Evolutionary conservation across 495 filamentous ascomycete species (phyloP), one percentile per base, ranked within the genome.

Genomic region (Cudoniella acicularis): DNA sequence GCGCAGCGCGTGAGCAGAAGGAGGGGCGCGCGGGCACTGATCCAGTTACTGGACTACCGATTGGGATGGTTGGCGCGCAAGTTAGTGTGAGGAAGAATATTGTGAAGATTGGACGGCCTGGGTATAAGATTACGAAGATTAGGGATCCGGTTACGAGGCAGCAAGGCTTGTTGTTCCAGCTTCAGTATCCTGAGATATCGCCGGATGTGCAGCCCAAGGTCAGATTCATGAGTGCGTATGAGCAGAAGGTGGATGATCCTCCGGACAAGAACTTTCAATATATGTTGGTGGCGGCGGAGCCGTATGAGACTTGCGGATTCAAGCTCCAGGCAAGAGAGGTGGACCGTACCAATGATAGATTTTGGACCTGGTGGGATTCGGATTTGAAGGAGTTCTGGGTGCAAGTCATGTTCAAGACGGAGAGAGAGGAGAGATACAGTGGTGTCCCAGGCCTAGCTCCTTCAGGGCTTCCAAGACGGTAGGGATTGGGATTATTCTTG

Each of bases 361-460:
- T 91, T 71, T 98, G 90, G 85, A 89, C 85, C 26, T 96, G 90
- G 86, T 99, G 94, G 76, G 95, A 98, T 77, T 85, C 87, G 61
- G 94, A 99, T 73, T 83, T 85, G 54, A 98, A 98, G 81, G 92
- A 98, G 77, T 98, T 96, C 68, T 98, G 91, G 89, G 79, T 97
- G n/a, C 94, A 98, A 79, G 81, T 99, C 52, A 90, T 97, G 81
- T 99, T 98, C 77, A 92, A 97, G 83, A 98, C 95, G 41, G 94
- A 99, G 79, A 82, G 94, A 52, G 94, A 98, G 78, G 94, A 98
- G 81, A 77, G 94, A 61, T 98, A 95, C 70, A 89, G 86, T 67
- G 91, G 90, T 68, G 95, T 96, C 52, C 94, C 94, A 10, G 94
- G 94, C 22, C 75, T 98, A 72, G 92, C 88, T 13, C 84, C 88